These are phyloP conservation scores for Gynochthodes officinalis DNA, from an alignment of 257 asterid genomes.

Conservation along the genomic window DNA sequence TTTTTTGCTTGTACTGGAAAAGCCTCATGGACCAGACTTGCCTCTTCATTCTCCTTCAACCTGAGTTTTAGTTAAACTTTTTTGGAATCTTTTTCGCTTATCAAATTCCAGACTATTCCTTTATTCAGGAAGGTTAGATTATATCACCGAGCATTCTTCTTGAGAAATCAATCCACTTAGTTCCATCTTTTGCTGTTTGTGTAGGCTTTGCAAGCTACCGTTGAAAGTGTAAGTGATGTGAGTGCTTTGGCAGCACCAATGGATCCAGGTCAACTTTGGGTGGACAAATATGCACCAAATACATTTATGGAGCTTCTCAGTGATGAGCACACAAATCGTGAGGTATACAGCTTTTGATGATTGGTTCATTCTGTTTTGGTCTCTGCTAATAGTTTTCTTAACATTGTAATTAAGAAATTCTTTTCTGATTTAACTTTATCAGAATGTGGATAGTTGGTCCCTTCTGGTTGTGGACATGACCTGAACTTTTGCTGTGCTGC, in stretches of 20 bases:
- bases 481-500: constrained; percentile 29
- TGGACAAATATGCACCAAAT: constrained; percentile 93
- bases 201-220: constrained; percentile 80
- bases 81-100: background rate
- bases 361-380: constrained; percentile 16
- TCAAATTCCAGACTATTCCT: background rate
- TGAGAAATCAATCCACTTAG: background rate
- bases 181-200: constrained; percentile 8
- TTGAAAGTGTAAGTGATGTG: constrained; percentile 40
- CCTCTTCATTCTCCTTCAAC: background rate
- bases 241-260: constrained; percentile 40
- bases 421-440: background rate
- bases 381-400: background rate
- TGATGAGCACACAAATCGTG: constrained; percentile 95
- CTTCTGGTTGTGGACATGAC: constrained; percentile 3
- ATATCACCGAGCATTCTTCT: background rate
- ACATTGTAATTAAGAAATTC: background rate
- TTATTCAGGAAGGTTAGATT: background rate
- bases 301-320: constrained; percentile 98
- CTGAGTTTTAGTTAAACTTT: background rate
- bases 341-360: constrained; percentile 43
- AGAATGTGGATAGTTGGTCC: background rate
- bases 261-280: constrained; percentile 80
- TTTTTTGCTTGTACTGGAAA: background rate
- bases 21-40: background rate